Base-by-base conservation (phyloP, 768 basidiomycete genomes). In the Pleurotus pulmonarius region DNA sequence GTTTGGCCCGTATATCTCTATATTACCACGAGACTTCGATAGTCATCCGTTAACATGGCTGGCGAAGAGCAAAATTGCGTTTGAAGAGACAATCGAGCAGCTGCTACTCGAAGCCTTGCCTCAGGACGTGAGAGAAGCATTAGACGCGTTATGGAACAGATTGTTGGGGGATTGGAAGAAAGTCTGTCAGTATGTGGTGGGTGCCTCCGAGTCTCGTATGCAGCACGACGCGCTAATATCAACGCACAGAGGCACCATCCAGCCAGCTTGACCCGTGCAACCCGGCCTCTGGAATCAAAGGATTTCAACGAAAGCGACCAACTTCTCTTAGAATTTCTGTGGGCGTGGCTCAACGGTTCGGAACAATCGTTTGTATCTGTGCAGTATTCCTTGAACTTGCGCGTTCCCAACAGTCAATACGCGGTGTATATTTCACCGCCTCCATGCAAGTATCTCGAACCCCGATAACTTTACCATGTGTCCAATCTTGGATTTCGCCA, bases 331-430 rank as follows among this genome's bases (percentile, higher is more conserved):
- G 79, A 86, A 62, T 91, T 83, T 61, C 67, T 92, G 3, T 97
- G 95, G 93, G 93, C 83, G 1, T 98, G 95, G 94, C 77, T 98
- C 8, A 95, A 87, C 65, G 92, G 94, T 90, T 61, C 57, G 77
- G 66, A 44, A 13, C 40, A 34, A 8, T 54, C 39, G 13, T 20
- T 25, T 7, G 38, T 24, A 5, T 41, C 37, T 29, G 4, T 40
- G 18, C 8, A 25, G 7, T 43, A n/a, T 56, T 37, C 25, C 41
- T 54, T 29, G 44, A 53, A 11, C 5, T 40, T 39, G 43, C 29
- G 18, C 34, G 22, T 34, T 34, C 37, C 24, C 38, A n/a, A 37
- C 34, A 94, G 93, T 97, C 56, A 98, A 98, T 68, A 98, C 95
- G 4, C 85, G 96, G 47, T 94, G 90, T 67, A 83, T 98, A 18